phyloP scores from a whole-genome alignment of 2,329 filamentous ascomycete genomes.

The Cadophora gregata region DNA sequence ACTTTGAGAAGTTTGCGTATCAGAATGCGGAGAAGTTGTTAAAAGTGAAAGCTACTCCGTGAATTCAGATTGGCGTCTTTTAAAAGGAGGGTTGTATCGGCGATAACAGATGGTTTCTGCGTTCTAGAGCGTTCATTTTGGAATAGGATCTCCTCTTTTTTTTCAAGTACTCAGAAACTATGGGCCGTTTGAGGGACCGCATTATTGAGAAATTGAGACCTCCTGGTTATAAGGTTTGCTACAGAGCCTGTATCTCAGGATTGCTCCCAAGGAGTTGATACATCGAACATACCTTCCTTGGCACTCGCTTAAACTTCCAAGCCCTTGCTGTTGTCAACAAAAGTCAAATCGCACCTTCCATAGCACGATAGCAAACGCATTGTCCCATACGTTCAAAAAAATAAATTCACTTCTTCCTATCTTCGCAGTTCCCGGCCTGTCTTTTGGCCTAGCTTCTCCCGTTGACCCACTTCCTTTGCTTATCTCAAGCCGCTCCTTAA shows the following conservation, averaged over 20 bases:
- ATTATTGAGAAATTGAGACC: neutral
- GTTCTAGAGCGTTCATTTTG: neutral
- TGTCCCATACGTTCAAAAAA: neutral
- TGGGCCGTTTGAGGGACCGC: neutral
- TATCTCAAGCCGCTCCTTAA: neutral
- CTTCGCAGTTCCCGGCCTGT: neutral
- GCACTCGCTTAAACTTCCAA: constrained; percentile 4
- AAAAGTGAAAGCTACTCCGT: constrained; percentile 26
- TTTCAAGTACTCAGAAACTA: neutral
- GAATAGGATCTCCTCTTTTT: neutral
- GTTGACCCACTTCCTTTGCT: neutral
- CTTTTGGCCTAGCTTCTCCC: neutral
- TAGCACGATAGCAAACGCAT: neutral
- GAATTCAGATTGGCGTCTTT: neutral
- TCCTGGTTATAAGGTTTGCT: neutral
- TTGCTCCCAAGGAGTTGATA: neutral
- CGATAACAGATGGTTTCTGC: neutral
- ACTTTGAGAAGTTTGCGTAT: constrained; percentile 56
- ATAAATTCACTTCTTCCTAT: neutral
- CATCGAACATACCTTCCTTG: neutral
- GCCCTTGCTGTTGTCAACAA: neutral
- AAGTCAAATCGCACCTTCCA: constrained; percentile 8
- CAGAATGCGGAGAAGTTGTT: constrained; percentile 58
- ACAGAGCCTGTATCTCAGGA: neutral
- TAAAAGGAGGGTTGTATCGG: neutral